Conservation (phyloP, 768 basidiomycete genomes). For the Tubosaeta sp. region DNA sequence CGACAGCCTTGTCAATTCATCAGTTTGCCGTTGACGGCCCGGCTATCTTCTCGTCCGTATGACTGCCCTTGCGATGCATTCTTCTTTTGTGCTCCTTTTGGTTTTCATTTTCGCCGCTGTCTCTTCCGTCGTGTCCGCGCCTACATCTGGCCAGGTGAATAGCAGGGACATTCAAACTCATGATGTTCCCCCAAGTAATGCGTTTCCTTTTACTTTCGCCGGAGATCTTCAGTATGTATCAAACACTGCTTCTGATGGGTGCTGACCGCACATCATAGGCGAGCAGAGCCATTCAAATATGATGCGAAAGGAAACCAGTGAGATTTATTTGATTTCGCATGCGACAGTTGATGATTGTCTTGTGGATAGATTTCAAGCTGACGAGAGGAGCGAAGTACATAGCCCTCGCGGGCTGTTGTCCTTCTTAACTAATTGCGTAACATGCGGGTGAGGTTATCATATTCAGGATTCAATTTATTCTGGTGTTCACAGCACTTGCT, state of each 20-base stretch:
- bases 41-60: not conserved
- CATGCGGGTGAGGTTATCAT: too few relatives aligned
- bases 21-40: not conserved
- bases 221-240: not conserved
- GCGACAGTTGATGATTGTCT: not conserved
- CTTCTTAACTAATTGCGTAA: too few relatives aligned
- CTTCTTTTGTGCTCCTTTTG: too few relatives aligned
- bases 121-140: not conserved
- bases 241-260: not conserved
- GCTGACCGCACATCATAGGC: not conserved
- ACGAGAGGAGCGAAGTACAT: too few relatives aligned
- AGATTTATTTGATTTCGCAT: not conserved
- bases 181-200: not conserved
- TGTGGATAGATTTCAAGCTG: too few relatives aligned
- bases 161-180: not conserved
- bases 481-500: too few relatives aligned
- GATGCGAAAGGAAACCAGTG: not conserved
- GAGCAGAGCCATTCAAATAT: not conserved
- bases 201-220: not conserved
- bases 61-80: not conserved
- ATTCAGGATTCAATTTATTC: too few relatives aligned
- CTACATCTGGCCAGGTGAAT: not conserved
- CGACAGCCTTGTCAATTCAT: too few relatives aligned
- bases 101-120: not conserved
- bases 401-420: too few relatives aligned